These are phyloP conservation scores for Domatiomyces globalis DNA, from an alignment of 2,329 filamentous ascomycete genomes.

Conservation along the genomic window DNA sequence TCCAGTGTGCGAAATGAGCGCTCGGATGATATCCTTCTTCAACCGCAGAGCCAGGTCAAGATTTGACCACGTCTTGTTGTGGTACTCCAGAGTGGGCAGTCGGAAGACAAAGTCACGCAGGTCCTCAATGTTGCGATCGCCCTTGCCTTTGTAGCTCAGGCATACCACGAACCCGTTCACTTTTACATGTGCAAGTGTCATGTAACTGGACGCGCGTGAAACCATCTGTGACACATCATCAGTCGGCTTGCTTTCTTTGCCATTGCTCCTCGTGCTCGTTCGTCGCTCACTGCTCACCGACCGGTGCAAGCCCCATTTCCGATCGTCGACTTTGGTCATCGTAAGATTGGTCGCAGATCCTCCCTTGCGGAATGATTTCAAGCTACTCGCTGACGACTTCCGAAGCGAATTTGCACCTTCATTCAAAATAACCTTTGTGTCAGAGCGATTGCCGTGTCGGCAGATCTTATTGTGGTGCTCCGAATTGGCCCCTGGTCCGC, in stretches of 20 bases:
- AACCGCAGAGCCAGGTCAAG: constrained; percentile 81
- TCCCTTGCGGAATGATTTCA: constrained; percentile 25
- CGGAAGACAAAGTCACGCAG: constrained; percentile 96
- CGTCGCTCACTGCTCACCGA: constrained; percentile 22
- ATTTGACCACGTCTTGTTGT: constrained; percentile 99
- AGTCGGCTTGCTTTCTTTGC: constrained; percentile 48
- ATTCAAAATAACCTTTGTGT: constrained; percentile 5
- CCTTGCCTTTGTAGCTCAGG: constrained; percentile 90
- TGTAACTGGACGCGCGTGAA: constrained; percentile 83
- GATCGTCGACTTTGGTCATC: constrained; percentile 23
- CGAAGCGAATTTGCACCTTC: constrained; percentile 1
- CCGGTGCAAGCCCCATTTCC: constrained; percentile 33
- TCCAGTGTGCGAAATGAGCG: constrained; percentile 85
- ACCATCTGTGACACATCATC: constrained; percentile 98
- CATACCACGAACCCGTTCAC: constrained; percentile 92
- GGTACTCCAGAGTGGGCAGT: constrained; percentile 83
- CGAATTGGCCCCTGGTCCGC: constrained; percentile 2
- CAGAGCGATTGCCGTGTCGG: constrained; percentile 13
- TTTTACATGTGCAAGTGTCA: constrained; percentile 91
- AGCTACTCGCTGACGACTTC: constrained; percentile 21
- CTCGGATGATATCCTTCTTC: constrained; percentile 88
- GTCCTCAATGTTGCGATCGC: constrained; percentile 89
- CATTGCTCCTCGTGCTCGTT: constrained; percentile 34
- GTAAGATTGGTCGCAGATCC: constrained; percentile 12
- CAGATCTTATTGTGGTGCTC: constrained; percentile 16